Conservation (phyloP, 2,329 filamentous ascomycete species). For the Diaporthe australafricana region DNA sequence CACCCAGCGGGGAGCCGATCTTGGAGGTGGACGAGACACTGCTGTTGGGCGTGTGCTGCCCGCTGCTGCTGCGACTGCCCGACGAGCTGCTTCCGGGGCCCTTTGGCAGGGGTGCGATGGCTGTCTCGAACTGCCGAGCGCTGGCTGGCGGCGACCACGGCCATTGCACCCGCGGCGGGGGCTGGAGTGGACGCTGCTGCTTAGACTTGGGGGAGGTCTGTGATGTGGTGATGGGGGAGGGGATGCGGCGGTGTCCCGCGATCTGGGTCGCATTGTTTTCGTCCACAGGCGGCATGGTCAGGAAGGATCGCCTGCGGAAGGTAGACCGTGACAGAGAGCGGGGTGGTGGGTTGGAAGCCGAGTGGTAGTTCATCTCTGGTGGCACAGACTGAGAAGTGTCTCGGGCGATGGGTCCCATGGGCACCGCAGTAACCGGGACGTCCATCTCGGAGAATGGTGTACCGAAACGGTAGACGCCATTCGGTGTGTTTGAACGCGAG, state of each 20-base stretch:
- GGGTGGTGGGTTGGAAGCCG: conserved; percentile 49
- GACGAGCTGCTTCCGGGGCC: conserved; percentile 9
- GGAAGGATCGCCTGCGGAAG: conserved; percentile 74
- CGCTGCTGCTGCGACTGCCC: conserved; percentile 41
- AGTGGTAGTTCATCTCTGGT: conserved; percentile 87
- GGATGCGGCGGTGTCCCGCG: conserved; percentile 45
- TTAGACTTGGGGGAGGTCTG: conserved; percentile 49
- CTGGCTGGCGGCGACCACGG: conserved; percentile 63
- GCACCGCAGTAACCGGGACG: conserved; percentile 81
- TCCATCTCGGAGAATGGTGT: conserved; percentile 94
- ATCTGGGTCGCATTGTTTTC: conserved; percentile 67
- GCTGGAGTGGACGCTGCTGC: conserved; percentile 56
- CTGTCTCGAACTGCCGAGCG: conserved; percentile 57
- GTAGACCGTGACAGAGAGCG: conserved; percentile 68
- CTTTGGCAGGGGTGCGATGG: conserved; percentile 51
- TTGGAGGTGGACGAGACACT: conserved; percentile 46
- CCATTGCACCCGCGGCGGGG: conserved; percentile 66
- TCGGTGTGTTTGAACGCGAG: conserved; percentile 58
- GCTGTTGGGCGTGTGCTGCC: conserved; percentile 41
- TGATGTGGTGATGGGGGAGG: conserved; percentile 50
- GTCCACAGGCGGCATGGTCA: conserved; percentile 75
- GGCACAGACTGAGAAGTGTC: conserved; percentile 91
- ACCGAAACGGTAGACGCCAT: conserved; percentile 78
- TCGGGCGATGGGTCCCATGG: conserved; percentile 78
- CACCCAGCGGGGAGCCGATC: conserved; percentile 41